phyloP scores from a whole-genome alignment of 1,284 basidiomycete genomes.

The Apiotrichum akiyoshidainum region DNA sequence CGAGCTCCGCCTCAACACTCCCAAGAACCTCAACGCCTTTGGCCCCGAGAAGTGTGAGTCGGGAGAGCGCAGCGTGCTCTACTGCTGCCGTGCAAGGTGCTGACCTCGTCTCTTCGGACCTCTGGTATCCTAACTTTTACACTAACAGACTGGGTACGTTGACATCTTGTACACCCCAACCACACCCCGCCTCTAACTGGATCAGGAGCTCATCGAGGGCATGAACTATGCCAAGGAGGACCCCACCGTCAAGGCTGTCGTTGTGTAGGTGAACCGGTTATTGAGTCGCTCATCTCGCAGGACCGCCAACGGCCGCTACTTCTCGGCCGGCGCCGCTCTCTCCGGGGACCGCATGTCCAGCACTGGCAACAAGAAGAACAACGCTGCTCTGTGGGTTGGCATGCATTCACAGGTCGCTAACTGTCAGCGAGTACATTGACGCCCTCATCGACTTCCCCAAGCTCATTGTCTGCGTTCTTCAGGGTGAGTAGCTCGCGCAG shows the following conservation, averaged over 20 bases:
- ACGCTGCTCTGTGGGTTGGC: neutral
- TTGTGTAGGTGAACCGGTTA: conserved; percentile 7
- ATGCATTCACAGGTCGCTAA: neutral
- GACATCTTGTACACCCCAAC: neutral
- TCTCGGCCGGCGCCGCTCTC: conserved; percentile 18
- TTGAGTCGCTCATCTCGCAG: neutral
- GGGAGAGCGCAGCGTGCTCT: neutral
- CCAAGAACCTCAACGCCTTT: conserved; percentile 22
- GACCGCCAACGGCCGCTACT: conserved; percentile 19
- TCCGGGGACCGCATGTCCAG: conserved; percentile 9
- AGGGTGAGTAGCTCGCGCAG: conserved; percentile 7
- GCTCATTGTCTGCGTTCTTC: conserved; percentile 16
- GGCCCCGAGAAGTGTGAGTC: conserved; percentile 13
- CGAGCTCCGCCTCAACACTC: conserved; percentile 25
- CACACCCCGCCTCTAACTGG: neutral
- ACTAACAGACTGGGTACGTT: conserved; percentile 1
- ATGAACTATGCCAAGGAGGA: conserved; percentile 17
- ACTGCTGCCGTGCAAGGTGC: neutral
- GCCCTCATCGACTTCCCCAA: conserved; percentile 23
- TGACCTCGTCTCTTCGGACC: too few relatives aligned
- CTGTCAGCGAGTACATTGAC: conserved; percentile 15
- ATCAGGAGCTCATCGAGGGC: conserved; percentile 20
- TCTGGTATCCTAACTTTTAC: neutral
- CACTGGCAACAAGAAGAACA: neutral
- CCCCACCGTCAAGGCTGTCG: conserved; percentile 17